Evolutionary conservation across 805 yeast genomes (phyloP).

Genomic region (Maudiozyma barnettii): DNA sequence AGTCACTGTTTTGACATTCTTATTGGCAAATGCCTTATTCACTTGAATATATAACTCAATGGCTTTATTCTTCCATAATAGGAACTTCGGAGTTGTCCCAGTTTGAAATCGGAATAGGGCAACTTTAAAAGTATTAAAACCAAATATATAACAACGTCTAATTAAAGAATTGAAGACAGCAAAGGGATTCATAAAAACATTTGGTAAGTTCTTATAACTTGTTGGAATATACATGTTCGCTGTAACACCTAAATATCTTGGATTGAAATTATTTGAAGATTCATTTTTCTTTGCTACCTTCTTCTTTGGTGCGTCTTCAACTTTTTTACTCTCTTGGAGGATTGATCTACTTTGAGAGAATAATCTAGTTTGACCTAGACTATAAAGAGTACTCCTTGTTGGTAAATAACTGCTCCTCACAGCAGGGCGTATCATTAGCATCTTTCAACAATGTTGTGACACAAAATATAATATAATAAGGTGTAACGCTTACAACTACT

Average conservation of each 20-base stretch:
- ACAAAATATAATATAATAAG: no score
- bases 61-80: slow-evolving; percentile 79
- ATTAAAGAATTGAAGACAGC: slow-evolving; percentile 37
- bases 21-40: slow-evolving; percentile 71
- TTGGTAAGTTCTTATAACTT: slow-evolving; percentile 38
- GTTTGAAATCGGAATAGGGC: slow-evolving; percentile 64
- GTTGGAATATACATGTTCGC: slow-evolving; percentile 45
- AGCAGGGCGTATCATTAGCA: no score
- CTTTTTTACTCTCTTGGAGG: not conserved
- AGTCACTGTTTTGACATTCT: slow-evolving; percentile 39
- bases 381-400: not conserved
- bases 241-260: slow-evolving; percentile 34
- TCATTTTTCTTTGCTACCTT: slow-evolving; percentile 7
- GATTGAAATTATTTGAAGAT: slow-evolving; percentile 23
- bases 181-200: slow-evolving; percentile 33
- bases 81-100: slow-evolving; percentile 53
- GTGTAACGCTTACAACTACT: no score
- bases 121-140: slow-evolving; percentile 58
- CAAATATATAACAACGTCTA: slow-evolving; percentile 53
- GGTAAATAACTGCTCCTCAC: no score
- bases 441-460: no score
- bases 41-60: slow-evolving; percentile 66
- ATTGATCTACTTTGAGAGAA: not conserved
- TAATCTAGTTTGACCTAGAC: not conserved
- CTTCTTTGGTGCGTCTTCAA: not conserved